A percentile compares a stretch with the other conserved stretches of the same genome.
These are phyloP conservation scores for Sideroxylon spinosum DNA, from an alignment of 179 eudicot genomes.

Conservation along the genomic window DNA sequence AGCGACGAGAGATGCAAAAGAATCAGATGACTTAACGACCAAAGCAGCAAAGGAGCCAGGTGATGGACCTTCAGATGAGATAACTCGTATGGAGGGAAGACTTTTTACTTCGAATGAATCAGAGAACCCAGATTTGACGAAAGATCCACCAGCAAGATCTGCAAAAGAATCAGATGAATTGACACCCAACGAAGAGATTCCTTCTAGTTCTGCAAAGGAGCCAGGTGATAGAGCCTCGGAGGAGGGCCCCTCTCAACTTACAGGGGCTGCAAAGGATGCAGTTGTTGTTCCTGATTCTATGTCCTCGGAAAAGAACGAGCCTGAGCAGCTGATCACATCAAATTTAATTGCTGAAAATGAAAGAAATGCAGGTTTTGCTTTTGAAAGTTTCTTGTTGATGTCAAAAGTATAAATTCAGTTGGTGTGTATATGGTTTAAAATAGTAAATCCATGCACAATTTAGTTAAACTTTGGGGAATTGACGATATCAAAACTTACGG, in stretches of 20 bases:
- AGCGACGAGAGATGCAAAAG: constrained; percentile 25
- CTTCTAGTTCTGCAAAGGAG: constrained; percentile 34
- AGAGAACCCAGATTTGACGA: constrained; percentile 21
- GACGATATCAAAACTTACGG: constrained; percentile 1
- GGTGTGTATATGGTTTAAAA: background rate
- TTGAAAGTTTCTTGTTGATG: background rate
- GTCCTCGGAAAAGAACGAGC: constrained; percentile 34
- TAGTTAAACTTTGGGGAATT: background rate
- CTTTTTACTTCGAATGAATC: constrained; percentile 20
- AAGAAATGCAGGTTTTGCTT: constrained; percentile 38
- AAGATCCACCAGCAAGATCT: constrained; percentile 24
- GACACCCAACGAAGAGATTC: constrained; percentile 29
- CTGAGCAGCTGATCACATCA: constrained; percentile 24
- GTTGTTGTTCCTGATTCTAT: constrained; percentile 31
- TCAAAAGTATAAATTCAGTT: constrained; percentile 4
- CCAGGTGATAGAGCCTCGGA: constrained; percentile 24
- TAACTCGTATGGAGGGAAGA: constrained; percentile 23
- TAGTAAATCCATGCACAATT: background rate
- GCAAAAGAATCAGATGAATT: constrained; percentile 30
- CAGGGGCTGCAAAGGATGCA: constrained; percentile 34
- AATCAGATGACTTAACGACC: constrained; percentile 31
- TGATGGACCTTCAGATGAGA: constrained; percentile 18
- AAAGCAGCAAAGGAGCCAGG: constrained; percentile 36
- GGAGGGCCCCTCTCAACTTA: constrained; percentile 24
- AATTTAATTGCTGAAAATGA: constrained; percentile 34